Evolutionary conservation across 2,329 filamentous ascomycete genomes (phyloP).

Genomic region (Colletotrichum sp.): DNA sequence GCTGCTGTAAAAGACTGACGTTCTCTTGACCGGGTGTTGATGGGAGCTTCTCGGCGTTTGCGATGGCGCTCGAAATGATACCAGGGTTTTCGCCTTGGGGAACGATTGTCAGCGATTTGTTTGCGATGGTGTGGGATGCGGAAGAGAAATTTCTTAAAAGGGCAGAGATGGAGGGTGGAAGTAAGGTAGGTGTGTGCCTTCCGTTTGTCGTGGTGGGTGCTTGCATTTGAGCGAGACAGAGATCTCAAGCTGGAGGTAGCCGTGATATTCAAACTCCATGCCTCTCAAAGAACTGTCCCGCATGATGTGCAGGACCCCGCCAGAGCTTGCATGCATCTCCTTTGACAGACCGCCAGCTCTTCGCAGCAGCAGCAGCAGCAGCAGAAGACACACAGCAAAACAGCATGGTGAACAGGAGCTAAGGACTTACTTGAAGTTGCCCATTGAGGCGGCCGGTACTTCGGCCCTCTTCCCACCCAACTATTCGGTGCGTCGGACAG

Average conservation of each 20-base stretch:
- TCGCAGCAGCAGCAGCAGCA: neutral
- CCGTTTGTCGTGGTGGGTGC: neutral
- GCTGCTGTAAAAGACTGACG: constrained; percentile 77
- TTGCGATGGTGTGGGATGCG: neutral
- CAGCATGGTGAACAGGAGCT: neutral
- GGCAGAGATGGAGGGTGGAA: neutral
- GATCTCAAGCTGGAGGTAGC: neutral
- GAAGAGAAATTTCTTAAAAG: neutral
- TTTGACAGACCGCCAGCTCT: neutral
- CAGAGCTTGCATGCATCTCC: neutral
- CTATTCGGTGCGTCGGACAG: constrained; percentile 63
- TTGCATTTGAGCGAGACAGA: neutral
- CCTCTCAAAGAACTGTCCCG: neutral
- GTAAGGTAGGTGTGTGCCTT: neutral
- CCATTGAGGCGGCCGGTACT: constrained; percentile 49
- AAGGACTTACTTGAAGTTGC: constrained; percentile 50
- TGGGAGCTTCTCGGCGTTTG: constrained; percentile 78
- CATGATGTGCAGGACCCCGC: neutral
- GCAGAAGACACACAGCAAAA: neutral
- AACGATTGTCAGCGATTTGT: constrained; percentile 20
- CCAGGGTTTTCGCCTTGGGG: constrained; percentile 60
- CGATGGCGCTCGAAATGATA: constrained; percentile 92
- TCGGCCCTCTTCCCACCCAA: constrained; percentile 56
- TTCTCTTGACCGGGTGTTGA: constrained; percentile 75
- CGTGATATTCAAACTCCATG: neutral